Evolutionary conservation across 441 rosid genomes (phyloP).

Genomic region (Euphorbia schlechtendalii): DNA sequence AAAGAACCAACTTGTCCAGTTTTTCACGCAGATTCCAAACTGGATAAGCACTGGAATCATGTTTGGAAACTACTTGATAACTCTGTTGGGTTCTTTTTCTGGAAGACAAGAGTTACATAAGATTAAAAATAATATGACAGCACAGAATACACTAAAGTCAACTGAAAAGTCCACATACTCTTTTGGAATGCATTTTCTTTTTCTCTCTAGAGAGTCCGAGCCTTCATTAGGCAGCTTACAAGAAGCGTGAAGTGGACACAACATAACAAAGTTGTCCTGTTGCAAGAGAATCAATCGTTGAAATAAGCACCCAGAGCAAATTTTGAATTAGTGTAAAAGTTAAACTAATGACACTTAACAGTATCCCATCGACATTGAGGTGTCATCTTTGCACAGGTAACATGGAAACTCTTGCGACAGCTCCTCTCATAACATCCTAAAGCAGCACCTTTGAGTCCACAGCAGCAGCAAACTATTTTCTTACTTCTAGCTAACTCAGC

Average conservation of each 20-base stretch:
- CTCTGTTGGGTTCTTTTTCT: conserved; percentile 28
- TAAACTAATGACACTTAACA: conserved; percentile 32
- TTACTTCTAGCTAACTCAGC: conserved; percentile 72
- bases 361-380: conserved; percentile 85
- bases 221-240: conserved; percentile 56
- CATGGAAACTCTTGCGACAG: conserved; percentile 86
- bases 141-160: conserved; percentile 4
- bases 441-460: conserved; percentile 80
- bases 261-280: conserved; percentile 71
- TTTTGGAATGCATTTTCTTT: conserved; percentile 29
- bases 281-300: conserved; percentile 6
- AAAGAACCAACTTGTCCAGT: conserved; percentile 45
- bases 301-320: background rate
- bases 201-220: conserved; percentile 26
- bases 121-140: background rate
- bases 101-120: conserved; percentile 19
- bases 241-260: conserved; percentile 67
- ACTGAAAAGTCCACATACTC: conserved; percentile 29
- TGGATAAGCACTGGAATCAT: conserved; percentile 18
- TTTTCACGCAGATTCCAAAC: conserved; percentile 28
- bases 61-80: conserved; percentile 28
- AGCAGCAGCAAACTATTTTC: conserved; percentile 55
- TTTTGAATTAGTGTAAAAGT: conserved; percentile 5
- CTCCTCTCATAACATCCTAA: conserved; percentile 71
- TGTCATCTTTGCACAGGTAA: conserved; percentile 71